A percentile compares a stretch with the other conserved stretches of the same genome.
These are phyloP conservation scores for Septoria linicola DNA, from an alignment of 2,329 filamentous ascomycete genomes.

Conservation along the genomic window DNA sequence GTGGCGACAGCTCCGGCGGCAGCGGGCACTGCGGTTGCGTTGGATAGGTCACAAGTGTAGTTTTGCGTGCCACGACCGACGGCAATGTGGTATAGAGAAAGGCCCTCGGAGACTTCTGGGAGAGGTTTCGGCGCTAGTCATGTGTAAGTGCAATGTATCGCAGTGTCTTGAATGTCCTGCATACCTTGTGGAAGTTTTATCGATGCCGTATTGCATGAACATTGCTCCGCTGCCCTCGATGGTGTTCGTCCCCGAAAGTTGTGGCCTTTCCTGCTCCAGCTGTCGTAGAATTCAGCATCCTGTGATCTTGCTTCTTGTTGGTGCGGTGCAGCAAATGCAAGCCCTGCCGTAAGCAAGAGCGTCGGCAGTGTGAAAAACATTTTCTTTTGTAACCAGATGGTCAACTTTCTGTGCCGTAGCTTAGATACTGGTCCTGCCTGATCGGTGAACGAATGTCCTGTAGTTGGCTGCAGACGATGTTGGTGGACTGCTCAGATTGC, in stretches of 20 bases:
- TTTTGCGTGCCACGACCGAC: constrained; percentile 89
- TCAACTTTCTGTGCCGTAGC: constrained; percentile 4
- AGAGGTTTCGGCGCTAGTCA: constrained; percentile 49
- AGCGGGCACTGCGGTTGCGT: constrained; percentile 61
- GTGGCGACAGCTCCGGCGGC: constrained; percentile 73
- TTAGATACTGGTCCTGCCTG: neutral
- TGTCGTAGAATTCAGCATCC: constrained; percentile 16
- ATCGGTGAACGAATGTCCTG: constrained; percentile 8
- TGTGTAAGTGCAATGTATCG: neutral
- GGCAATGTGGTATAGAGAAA: constrained; percentile 72
- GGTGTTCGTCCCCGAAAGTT: constrained; percentile 16
- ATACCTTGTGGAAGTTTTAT: constrained; percentile 27
- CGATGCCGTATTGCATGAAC: constrained; percentile 20
- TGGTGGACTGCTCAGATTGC: constrained; percentile 11
- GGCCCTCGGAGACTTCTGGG: constrained; percentile 59
- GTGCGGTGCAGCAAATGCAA: constrained; percentile 26
- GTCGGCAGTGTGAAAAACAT: constrained; percentile 32
- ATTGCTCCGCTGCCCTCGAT: constrained; percentile 11
- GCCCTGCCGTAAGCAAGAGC: constrained; percentile 23
- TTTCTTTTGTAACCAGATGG: neutral
- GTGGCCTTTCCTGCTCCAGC: constrained; percentile 20
- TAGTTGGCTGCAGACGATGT: constrained; percentile 3
- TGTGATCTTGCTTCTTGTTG: constrained; percentile 23
- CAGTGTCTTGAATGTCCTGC: neutral
- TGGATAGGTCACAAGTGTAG: constrained; percentile 71